Conservation (phyloP, 768 basidiomycete species). For the Leccinum boreale region DNA sequence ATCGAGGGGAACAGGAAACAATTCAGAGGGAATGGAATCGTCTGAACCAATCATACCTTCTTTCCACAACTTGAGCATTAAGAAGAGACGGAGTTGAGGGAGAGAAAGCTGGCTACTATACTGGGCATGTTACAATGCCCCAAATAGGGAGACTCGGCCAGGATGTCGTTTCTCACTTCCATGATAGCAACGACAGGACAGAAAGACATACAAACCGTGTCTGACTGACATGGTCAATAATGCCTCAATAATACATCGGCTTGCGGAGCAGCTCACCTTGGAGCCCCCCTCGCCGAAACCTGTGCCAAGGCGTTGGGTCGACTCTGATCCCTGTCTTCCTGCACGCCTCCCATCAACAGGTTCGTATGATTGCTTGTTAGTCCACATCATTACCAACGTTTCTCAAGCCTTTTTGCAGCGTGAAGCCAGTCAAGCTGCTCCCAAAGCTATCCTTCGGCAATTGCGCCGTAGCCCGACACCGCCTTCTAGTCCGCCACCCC, state of each 20-base stretch:
- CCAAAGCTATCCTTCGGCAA: constrained; percentile 55
- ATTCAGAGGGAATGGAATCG: constrained; percentile 20
- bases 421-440: constrained; percentile 61
- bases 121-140: background rate
- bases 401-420: constrained; percentile 63
- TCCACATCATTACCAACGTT: constrained; percentile 20
- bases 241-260: constrained; percentile 30
- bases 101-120: background rate
- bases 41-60: constrained; percentile 10
- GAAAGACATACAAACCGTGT: constrained; percentile 1
- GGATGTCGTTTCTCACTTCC: constrained; percentile 5
- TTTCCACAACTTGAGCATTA: constrained; percentile 25
- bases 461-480: constrained; percentile 45
- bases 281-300: constrained; percentile 20
- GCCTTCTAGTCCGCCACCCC: constrained; percentile 21
- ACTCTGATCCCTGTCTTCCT: constrained; percentile 57
- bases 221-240: constrained; percentile 51
- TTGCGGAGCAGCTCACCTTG: constrained; percentile 27
- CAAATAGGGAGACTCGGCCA: constrained; percentile 4
- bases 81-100: too few relatives aligned
- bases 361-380: constrained; percentile 30
- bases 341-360: constrained; percentile 66
- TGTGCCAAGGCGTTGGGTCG: constrained; percentile 37
- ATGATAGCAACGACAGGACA: constrained; percentile 7
- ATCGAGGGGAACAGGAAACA: constrained; percentile 10